Conservation (phyloP, 306 rosid genomes). For the Hippophae rhamnoides region DNA sequence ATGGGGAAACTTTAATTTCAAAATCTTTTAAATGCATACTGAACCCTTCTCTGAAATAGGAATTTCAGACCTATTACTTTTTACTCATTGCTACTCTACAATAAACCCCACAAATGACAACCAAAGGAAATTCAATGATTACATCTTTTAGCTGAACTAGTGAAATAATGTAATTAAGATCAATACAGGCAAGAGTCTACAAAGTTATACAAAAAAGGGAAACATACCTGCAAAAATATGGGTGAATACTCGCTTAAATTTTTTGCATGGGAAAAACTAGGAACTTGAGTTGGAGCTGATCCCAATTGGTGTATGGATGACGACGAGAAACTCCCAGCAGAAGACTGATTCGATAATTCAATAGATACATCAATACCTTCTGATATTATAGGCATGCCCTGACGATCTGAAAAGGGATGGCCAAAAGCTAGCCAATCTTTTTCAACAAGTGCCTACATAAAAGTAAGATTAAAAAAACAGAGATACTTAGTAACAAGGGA, state of each 20-base stretch:
- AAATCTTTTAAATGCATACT: too few relatives aligned
- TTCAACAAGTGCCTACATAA: conserved; percentile 77
- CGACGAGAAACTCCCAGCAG: conserved; percentile 43
- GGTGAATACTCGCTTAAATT: conserved; percentile 71
- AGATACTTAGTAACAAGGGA: neutral
- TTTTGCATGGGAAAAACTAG: conserved; percentile 57
- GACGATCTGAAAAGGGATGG: conserved; percentile 85
- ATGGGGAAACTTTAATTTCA: too few relatives aligned
- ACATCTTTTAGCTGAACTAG: too few relatives aligned
- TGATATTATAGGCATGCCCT: conserved; percentile 52
- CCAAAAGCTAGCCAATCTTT: conserved; percentile 99
- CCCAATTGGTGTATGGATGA: conserved; percentile 72
- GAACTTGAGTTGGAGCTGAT: conserved; percentile 46
- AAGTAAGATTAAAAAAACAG: conserved; percentile 13
- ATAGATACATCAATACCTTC: conserved; percentile 45
- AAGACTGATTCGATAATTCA: conserved; percentile 84
- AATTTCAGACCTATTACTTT: too few relatives aligned
- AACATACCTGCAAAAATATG: conserved; percentile 84
- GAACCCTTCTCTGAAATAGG: too few relatives aligned
- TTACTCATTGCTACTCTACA: too few relatives aligned
- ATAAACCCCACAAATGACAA: too few relatives aligned
- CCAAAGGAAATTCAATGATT: too few relatives aligned
- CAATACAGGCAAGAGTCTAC: neutral
- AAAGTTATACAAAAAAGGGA: conserved; percentile 2
- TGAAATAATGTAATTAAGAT: neutral